Conservation (phyloP, 1,284 basidiomycete species). For the Limonomyces culmigenus region DNA sequence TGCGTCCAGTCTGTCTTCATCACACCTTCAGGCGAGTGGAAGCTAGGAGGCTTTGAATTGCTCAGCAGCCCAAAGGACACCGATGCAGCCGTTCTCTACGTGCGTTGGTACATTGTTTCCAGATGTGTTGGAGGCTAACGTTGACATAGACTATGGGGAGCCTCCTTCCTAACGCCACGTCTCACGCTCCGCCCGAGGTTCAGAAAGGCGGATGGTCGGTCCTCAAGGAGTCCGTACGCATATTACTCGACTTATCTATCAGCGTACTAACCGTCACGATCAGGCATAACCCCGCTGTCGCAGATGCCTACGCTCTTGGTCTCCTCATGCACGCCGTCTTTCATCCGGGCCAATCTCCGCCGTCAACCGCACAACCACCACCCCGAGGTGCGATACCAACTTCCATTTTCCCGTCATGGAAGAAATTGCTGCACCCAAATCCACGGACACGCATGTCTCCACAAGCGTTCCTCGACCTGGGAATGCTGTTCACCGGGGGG, state of each 20-base stretch:
- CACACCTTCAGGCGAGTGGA: slow-evolving; percentile 89
- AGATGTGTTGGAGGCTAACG: neutral
- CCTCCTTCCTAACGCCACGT: slow-evolving; percentile 39
- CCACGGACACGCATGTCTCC: slow-evolving; percentile 64
- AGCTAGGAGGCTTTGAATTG: slow-evolving; percentile 86
- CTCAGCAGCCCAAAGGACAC: slow-evolving; percentile 70
- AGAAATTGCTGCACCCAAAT: slow-evolving; percentile 80
- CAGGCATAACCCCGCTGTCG: slow-evolving; percentile 54
- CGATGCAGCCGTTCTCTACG: slow-evolving; percentile 65
- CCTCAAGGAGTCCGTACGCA: slow-evolving; percentile 55
- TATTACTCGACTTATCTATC: too few species aligned
- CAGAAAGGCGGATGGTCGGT: slow-evolving; percentile 75
- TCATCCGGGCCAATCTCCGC: slow-evolving; percentile 63
- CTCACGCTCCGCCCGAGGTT: slow-evolving; percentile 74
- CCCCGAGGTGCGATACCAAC: slow-evolving; percentile 69
- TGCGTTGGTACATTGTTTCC: slow-evolving; percentile 22
- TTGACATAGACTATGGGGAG: slow-evolving; percentile 53
- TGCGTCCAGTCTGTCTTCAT: slow-evolving; percentile 74
- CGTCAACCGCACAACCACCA: slow-evolving; percentile 50
- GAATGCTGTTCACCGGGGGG: slow-evolving; percentile 47
- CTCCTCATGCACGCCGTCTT: slow-evolving; percentile 75
- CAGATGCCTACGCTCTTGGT: slow-evolving; percentile 79
- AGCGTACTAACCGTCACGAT: slow-evolving; percentile 2
- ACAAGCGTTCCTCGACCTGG: slow-evolving; percentile 64
- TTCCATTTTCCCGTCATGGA: slow-evolving; percentile 67